Base-by-base conservation (phyloP, 345 rosid species). In the Anacardium occidentale region DNA sequence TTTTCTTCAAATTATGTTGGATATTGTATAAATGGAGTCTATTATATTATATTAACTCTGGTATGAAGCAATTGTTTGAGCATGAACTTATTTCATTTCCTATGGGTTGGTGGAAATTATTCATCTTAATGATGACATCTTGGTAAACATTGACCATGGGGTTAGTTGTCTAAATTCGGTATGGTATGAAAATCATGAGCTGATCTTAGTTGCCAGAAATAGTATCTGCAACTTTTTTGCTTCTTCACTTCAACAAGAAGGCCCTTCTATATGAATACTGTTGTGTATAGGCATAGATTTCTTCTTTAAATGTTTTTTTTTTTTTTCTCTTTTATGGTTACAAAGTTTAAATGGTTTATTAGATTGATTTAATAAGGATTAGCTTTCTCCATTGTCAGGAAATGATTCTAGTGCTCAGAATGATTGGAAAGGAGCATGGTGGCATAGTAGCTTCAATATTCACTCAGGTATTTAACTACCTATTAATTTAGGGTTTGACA, bases 381-480 rank as follows among this genome's bases (percentile, higher is more conserved):
- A 32, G 47, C 18, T 42, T 66, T 59, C 69, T 62, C 42, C 60
- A 47, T 15, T 75, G 64, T 62, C 80, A 95, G 99, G 90, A 73
- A 92, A 92, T 87, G 93, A 91, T 79, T 81, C 98, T 62, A 91
- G 88, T 67, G 97, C 91, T 64, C 94, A 91, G 77, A 95, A 95
- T 72, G 83, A 95, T 79, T 93, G 99, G 98, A 92, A 87, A 75
- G 99, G 99, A 52, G 89, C 92, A 24, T 95, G 99, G 98, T 89
- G 97, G 98, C 97, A 92, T 81, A 86, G 93, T 79, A 88, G 86
- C 83, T 83, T 92, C 73, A 80, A 81, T 48, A 77, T 79, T 71
- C 83, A 82, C 25, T 85, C 97, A 77, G 98, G 98, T 95, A 75
- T 64, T 64, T 53, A 7, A 45, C 72, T 55, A 13, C 40, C 20